Base-by-base conservation (phyloP, 306 rosid species). In the Geum urbanum region DNA sequence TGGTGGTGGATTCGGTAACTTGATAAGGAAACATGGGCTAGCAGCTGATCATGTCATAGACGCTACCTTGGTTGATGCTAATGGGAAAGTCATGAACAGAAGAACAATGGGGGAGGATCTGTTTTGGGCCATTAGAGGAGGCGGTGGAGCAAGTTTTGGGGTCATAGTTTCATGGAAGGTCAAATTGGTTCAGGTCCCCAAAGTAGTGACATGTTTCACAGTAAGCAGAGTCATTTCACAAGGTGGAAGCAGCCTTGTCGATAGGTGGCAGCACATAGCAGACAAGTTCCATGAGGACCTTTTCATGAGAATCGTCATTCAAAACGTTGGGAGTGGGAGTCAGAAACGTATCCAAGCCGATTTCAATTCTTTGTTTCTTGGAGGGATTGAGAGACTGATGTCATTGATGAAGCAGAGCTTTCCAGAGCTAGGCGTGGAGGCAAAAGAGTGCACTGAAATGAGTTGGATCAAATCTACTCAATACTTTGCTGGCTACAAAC, bases 51-150 rank as follows among this genome's bases (percentile, higher is more conserved):
- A 77, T 24, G 75, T 89, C 7, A 6, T 84, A 13, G 89, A 89
- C 71, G 91, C 91, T 13, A 12, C 48, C 3, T 41, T 86, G 0
- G 40, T 84, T 6, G 84, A 82, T 64, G 84, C 53, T 8, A 70
- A 77, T 64, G 86, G 91, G 0, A 77, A 57, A 3, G 32, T 84
- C 47, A 75, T 76, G 0, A 67, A 84, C 50, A 77, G 83, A 52
- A 47, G 37, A 54, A 39, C 66, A 47, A 86, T 86, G 91, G 84
- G 86, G 9, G 89, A 86, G 49, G 82, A 80, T 52, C 49, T 84
- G 12, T 86, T 86, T 68, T 88, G 89, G 95, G 87, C 86, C 32
- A 80, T 88, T 12, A 78, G 85, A 65, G 95, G 86, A 19, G 95
- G 89, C 0, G 87, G 89, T 6, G 91, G 87, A 1, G 80, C 85